Base-by-base conservation (phyloP, 2,329 filamentous ascomycete genomes). In the Graphium sp. region DNA sequence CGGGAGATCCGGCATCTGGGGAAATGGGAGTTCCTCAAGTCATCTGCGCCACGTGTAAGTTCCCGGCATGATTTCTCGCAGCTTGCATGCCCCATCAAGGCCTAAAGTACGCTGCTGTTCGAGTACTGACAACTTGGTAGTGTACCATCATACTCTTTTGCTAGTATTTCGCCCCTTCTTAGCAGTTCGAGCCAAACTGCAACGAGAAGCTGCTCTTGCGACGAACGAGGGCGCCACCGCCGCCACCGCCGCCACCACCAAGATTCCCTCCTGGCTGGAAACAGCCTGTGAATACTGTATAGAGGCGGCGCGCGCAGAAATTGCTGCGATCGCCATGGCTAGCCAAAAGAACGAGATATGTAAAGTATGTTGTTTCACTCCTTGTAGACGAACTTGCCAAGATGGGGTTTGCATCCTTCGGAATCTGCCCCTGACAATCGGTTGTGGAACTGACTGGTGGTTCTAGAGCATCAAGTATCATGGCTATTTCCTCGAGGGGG, bases 121-220 rank as follows among this genome's bases (percentile, higher is more conserved):
- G 14, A 6, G 6, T 21, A 5, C 1, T 4, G 3, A 12, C 3
- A 33, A 22, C 33, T 28, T n/a, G 4, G 28, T 17, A 59, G 55
- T 56, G 22, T 59, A 58, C 24, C 50, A 58, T 18, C 53, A 55
- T 26, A 55, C 51, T 2, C 34, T 58, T 2, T 36, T 57, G 4
- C 33, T 59, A 6, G 57, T 52, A 0, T 58, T 57, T 29, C 47
- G 55, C 0, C 55, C 56, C 5, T 59, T 59, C 30, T 32, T 59
- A 16, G 53, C 58, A 7, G 47, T 59, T 14, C 46, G 55, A 12
- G 53, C 53, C 4, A 53, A 56, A 32, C 42, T 53, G 37, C 50
- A 46, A 27, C 43, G 48, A 7, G 48, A 54, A 19, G 38, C 10
- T 33, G 32, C n/a, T n/a, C n/a, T n/a, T n/a, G n/a, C n/a, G 41